Conservation (phyloP, 192 early-diverging fungal genomes). For the Allomyces macrogynus region DNA sequence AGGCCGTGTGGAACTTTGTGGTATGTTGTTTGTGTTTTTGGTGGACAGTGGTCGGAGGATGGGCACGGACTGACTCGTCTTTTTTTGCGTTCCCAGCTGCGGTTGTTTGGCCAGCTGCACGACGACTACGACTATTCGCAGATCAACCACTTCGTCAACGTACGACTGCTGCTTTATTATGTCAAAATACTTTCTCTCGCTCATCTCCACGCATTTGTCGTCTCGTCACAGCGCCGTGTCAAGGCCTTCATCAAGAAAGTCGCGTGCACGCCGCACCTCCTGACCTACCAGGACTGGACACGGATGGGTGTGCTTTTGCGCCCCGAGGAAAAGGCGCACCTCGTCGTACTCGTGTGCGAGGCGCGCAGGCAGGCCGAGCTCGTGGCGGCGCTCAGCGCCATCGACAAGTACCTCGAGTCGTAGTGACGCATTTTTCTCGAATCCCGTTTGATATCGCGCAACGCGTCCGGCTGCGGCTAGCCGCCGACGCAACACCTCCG, state of each 20-base stretch:
- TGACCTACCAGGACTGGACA: conserved; percentile 20
- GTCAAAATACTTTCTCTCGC: too few relatives aligned
- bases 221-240: background rate
- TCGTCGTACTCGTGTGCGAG: conserved; percentile 27
- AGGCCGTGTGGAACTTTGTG: conserved; percentile 32
- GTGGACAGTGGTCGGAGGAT: too few relatives aligned
- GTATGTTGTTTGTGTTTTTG: too few relatives aligned
- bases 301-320: conserved; percentile 27
- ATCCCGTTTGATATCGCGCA: too few relatives aligned
- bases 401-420: background rate
- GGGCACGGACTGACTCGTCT: too few relatives aligned
- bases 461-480: too few relatives aligned
- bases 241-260: conserved; percentile 9
- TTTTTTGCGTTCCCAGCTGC: conserved; percentile 2
- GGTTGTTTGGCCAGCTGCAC: conserved; percentile 25
- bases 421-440: too few relatives aligned
- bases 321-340: conserved; percentile 34
- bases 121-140: conserved; percentile 31
- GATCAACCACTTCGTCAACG: conserved; percentile 22
- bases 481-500: too few relatives aligned
- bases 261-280: conserved; percentile 1
- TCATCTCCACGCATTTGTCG: too few relatives aligned
- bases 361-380: conserved; percentile 32
- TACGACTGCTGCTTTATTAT: too few relatives aligned
- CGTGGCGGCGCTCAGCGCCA: conserved; percentile 19